Conservation (phyloP, 2,329 filamentous ascomycete genomes). For the Aureobasidium sp. region DNA sequence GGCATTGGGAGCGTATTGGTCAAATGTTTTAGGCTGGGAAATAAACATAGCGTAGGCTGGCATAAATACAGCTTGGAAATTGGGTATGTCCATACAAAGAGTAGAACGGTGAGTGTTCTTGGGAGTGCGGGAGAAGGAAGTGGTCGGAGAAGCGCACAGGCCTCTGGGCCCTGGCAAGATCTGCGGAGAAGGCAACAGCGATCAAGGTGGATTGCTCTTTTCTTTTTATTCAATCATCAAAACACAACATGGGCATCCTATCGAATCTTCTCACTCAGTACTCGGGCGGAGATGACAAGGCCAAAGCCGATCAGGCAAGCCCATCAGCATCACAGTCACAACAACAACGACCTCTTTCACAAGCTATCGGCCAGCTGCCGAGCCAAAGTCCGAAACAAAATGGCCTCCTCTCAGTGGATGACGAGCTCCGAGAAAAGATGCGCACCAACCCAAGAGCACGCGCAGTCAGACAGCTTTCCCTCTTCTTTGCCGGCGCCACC, state of each 20-base stretch:
- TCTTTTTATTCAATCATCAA: not conserved
- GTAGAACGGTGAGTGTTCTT: not conserved
- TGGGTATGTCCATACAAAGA: not conserved
- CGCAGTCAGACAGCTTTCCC: conserved; percentile 27
- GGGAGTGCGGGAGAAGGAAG: not conserved
- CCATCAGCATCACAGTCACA: not conserved
- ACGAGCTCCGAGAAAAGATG: conserved; percentile 14
- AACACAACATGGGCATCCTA: conserved; percentile 11
- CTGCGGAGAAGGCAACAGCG: conserved; percentile 6
- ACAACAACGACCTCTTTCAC: not conserved
- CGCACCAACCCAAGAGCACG: conserved; percentile 18
- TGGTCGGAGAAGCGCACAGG: not conserved
- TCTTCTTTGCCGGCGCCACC: conserved; percentile 67
- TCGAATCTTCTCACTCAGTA: not conserved
- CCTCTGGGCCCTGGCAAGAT: not conserved
- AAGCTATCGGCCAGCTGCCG: not conserved
- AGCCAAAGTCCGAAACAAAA: conserved; percentile 9
- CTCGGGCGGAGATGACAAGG: not conserved
- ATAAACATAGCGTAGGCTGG: not conserved
- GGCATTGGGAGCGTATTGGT: not conserved
- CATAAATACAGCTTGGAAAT: not conserved
- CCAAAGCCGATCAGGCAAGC: not conserved
- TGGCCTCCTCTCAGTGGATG: conserved; percentile 13
- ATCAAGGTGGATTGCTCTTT: conserved; percentile 7
- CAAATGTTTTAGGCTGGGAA: not conserved